These are phyloP conservation scores for Macrolepiota fuliginosa DNA, from an alignment of 768 basidiomycete genomes.

Conservation along the genomic window DNA sequence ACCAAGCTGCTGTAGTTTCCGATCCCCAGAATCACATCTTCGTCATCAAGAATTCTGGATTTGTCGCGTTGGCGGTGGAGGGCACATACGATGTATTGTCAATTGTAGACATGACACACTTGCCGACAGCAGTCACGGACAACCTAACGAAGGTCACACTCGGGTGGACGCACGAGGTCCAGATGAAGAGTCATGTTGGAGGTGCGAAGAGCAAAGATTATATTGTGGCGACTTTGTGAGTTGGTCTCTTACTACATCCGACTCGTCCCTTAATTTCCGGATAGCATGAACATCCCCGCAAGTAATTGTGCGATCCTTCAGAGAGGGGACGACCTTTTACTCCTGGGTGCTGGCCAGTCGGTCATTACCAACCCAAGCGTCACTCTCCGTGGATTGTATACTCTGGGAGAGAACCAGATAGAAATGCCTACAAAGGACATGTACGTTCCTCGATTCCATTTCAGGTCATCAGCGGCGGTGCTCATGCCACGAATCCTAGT, in stretches of 20 bases:
- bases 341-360: constrained; percentile 79
- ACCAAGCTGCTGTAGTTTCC: constrained; percentile 73
- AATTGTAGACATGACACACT: constrained; percentile 83
- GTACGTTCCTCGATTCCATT: constrained; percentile 34
- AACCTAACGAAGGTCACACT: constrained; percentile 57
- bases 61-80: constrained; percentile 74
- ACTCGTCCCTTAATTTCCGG: constrained; percentile 4
- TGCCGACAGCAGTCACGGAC: constrained; percentile 59
- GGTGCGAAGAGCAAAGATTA: constrained; percentile 52
- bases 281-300: constrained; percentile 77
- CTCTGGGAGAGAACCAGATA: constrained; percentile 79
- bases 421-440: constrained; percentile 90
- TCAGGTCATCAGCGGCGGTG: background rate
- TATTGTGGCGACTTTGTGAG: constrained; percentile 76
- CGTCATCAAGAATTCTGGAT: constrained; percentile 75
- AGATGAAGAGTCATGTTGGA: constrained; percentile 62
- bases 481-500: constrained; percentile 30
- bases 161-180: constrained; percentile 78
- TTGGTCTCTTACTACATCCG: constrained; percentile 6
- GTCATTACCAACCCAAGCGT: constrained; percentile 84
- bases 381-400: constrained; percentile 76
- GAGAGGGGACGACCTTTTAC: constrained; percentile 73
- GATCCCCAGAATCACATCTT: constrained; percentile 81
- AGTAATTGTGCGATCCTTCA: constrained; percentile 87
- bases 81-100: constrained; percentile 80